These are phyloP conservation scores for Xylariaceae sp. DNA, from an alignment of 2,329 filamentous ascomycete genomes.

Conservation along the genomic window DNA sequence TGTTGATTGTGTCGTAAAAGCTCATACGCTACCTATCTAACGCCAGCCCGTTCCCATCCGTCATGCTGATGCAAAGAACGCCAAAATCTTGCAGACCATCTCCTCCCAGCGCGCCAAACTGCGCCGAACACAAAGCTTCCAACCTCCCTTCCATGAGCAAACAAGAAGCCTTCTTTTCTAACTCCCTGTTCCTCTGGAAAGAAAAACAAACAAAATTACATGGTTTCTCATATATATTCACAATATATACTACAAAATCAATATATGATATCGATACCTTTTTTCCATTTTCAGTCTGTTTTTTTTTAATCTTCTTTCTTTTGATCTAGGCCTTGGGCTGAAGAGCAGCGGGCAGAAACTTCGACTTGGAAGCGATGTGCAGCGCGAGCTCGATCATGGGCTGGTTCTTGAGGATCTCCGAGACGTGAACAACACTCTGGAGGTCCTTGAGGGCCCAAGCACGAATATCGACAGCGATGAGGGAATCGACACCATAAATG, in stretches of 20 bases:
- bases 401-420: constrained; percentile 26
- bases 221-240: neutral
- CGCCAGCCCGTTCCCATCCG: neutral
- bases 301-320: neutral
- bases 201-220: too few relatives aligned
- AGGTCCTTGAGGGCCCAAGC: constrained; percentile 29
- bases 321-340: constrained; percentile 17
- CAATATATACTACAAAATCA: neutral
- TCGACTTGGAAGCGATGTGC: constrained; percentile 27
- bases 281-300: neutral
- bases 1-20: constrained; percentile 9
- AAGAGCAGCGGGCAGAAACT: constrained; percentile 24
- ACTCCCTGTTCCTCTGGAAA: too few relatives aligned
- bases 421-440: constrained; percentile 26
- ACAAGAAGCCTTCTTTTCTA: too few relatives aligned
- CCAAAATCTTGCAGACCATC: neutral
- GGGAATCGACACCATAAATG: constrained; percentile 28
- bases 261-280: neutral
- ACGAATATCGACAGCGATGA: constrained; percentile 28
- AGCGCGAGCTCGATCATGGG: constrained; percentile 27
- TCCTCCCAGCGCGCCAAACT: neutral
- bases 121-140: neutral
- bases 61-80: constrained; percentile 10
- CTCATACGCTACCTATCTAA: constrained; percentile 10
- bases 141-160: neutral